These are phyloP conservation scores for Gilbertella persicaria DNA, from an alignment of 371 early-diverging fungal genomes.

Conservation along the genomic window DNA sequence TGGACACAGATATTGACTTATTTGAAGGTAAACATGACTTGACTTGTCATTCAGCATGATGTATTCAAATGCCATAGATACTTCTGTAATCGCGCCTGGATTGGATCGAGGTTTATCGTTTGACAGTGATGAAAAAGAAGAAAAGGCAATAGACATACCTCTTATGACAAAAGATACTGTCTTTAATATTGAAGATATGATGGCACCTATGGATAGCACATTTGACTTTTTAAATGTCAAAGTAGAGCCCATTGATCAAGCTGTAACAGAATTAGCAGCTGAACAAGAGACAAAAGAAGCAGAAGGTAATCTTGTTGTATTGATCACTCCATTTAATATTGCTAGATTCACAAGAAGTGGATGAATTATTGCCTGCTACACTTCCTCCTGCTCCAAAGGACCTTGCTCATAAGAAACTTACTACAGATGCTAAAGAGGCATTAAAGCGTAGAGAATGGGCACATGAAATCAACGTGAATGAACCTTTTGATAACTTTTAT, in stretches of 20 bases:
- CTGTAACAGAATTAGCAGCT: slow-evolving; percentile 11
- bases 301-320: neutral
- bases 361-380: slow-evolving; percentile 37
- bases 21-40: slow-evolving; percentile 29
- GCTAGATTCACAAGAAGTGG: slow-evolving; percentile 33
- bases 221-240: slow-evolving; percentile 50
- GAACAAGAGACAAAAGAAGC: slow-evolving; percentile 28
- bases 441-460: slow-evolving; percentile 83
- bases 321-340: neutral
- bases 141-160: neutral
- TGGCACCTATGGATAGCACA: slow-evolving; percentile 44
- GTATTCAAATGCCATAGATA: neutral
- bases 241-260: slow-evolving; percentile 16
- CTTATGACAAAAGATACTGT: slow-evolving; percentile 23
- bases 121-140: slow-evolving; percentile 18
- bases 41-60: neutral
- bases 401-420: slow-evolving; percentile 29
- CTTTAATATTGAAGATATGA: slow-evolving; percentile 62
- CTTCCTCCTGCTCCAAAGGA: slow-evolving; percentile 26
- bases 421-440: slow-evolving; percentile 27
- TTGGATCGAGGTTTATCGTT: slow-evolving; percentile 62
- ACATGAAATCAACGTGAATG: slow-evolving; percentile 85
- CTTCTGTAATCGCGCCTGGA: slow-evolving; percentile 59
- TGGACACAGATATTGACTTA: slow-evolving; percentile 31
- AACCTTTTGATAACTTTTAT: slow-evolving; percentile 83